Evolutionary conservation across 345 rosid genomes (phyloP).

Genomic region (Viola odorata): DNA sequence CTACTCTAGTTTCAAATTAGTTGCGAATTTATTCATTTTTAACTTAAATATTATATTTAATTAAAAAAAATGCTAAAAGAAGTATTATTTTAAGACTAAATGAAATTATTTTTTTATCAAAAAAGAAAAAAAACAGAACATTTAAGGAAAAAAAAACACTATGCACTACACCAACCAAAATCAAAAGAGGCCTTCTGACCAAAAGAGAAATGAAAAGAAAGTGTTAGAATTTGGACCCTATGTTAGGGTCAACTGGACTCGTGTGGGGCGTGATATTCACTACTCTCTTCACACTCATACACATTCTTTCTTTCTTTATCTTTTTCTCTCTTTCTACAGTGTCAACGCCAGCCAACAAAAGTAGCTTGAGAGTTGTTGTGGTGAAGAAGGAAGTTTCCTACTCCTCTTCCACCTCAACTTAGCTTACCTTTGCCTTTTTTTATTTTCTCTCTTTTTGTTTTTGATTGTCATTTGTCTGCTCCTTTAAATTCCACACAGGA

Average conservation of each 20-base stretch:
- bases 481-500: constrained; percentile 7
- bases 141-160: too few species aligned
- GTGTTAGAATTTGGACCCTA: not conserved
- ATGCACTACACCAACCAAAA: too few species aligned
- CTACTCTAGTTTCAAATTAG: too few species aligned
- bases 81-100: too few species aligned
- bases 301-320: not conserved
- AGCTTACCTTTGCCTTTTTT: not conserved
- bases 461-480: constrained; percentile 8
- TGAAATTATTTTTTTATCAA: too few species aligned
- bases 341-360: constrained; percentile 60
- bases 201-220: too few species aligned
- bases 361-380: not conserved
- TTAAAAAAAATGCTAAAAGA: too few species aligned
- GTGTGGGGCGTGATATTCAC: constrained; percentile 2
- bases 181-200: too few species aligned
- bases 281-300: not conserved
- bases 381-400: constrained; percentile 48
- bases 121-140: too few species aligned
- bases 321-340: constrained; percentile 14
- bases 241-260: constrained; percentile 15
- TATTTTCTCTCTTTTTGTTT: constrained; percentile 11
- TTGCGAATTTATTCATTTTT: too few species aligned
- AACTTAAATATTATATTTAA: too few species aligned
- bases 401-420: constrained; percentile 37